Base-by-base conservation (phyloP, 225 moss, liverwort and hornwort species). In the Bryum argenteum region DNA sequence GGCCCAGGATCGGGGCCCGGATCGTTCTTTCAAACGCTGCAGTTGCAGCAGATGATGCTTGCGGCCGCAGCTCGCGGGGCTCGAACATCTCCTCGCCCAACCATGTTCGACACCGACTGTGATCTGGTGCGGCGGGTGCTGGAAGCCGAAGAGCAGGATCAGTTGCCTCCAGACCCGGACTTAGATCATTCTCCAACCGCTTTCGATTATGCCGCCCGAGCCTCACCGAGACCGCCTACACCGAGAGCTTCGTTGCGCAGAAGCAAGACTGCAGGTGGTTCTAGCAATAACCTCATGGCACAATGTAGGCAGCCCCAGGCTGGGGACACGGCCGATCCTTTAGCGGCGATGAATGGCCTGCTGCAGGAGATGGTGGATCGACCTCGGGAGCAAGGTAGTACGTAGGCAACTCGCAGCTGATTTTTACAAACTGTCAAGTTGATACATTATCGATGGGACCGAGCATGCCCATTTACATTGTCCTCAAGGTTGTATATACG, bases 121-220 rank as follows among this genome's bases (percentile, higher is more conserved):
- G 82, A 75, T 54, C 47, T 82, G 57, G 82, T 82, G 67, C 82
- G 82, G 19, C 67, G 78, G 11, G 75, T 79, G 42, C 64, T 82
- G 45, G 78, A 79, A 68, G 82, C 82, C 14, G 75, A 75, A 68
- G 79, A 78, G 73, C 69, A 77, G 45, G 73, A 61, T 8, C 71
- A 38, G 15, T 53, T 72, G 48, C 17, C 48, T 48, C 37, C 26
- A 1, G 64, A 20, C 17, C 63, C 14, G 52, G 66, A 33, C 55
- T 8, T 37, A 55, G 71, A 71, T 37, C 48, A 6, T 48, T 48
- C 76, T 8, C 14, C 72, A 22, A 10, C 63, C n/a, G n/a, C n/a
- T 40, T 61, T 81, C 54, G 63, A 60, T 65, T 60, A 70, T 16
- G 65, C 73, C 61, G 45, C 65, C 18, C 24, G 23, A 44, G 8